phyloP scores from a whole-genome alignment of 495 filamentous ascomycete species.

The Filosporella fistucella region DNA sequence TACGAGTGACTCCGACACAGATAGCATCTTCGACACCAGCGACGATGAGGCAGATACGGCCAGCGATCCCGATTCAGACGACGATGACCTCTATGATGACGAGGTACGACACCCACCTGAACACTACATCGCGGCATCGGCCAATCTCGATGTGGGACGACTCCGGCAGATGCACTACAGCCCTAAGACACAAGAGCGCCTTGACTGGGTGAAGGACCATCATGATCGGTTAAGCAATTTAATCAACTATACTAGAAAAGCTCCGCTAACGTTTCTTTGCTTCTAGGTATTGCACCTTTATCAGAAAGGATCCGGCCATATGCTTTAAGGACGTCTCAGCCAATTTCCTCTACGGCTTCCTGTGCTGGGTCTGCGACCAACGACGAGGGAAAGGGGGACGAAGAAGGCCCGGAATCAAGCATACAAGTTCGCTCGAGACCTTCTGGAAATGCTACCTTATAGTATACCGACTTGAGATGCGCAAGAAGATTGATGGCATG shows the following conservation, averaged over 20 bases:
- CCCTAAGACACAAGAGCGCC: too few relatives aligned
- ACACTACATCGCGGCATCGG: constrained; percentile 27
- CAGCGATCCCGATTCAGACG: neutral
- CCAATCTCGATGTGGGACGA: neutral
- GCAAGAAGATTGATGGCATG: constrained; percentile 49
- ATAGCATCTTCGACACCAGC: neutral
- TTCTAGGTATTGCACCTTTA: too few relatives aligned
- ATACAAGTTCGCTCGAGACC: constrained; percentile 29
- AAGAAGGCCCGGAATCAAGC: constrained; percentile 26
- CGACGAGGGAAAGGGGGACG: constrained; percentile 32
- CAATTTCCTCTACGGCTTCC: constrained; percentile 27
- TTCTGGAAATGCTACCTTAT: constrained; percentile 37
- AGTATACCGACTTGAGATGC: constrained; percentile 39
- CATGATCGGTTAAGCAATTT: too few relatives aligned
- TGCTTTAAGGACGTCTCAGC: too few relatives aligned
- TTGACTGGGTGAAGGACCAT: too few relatives aligned
- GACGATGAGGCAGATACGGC: constrained; percentile 1
- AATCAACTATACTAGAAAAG: too few relatives aligned
- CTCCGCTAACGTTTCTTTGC: too few relatives aligned
- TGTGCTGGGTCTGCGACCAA: constrained; percentile 28
- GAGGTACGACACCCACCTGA: too few relatives aligned
- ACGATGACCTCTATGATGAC: neutral
- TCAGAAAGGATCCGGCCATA: too few relatives aligned
- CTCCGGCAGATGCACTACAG: too few relatives aligned
- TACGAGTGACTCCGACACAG: neutral